Evolutionary conservation across 1,284 basidiomycete genomes (phyloP), one percentile per base, ranked within the genome.

Genomic region (Ganoderma resinaceum): DNA sequence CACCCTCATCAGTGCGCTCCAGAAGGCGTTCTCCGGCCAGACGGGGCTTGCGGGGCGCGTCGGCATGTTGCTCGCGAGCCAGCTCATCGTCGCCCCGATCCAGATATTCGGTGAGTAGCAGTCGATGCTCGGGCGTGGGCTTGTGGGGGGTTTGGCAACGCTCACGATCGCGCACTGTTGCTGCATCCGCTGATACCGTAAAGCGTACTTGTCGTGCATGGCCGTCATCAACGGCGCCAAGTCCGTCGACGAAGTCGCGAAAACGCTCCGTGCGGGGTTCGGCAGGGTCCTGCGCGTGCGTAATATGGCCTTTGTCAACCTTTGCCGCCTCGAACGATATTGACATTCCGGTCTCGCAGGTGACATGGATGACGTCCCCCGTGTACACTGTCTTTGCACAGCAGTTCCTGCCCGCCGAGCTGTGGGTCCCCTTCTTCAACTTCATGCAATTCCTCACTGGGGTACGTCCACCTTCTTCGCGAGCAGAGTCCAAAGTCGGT

Each of bases 161-260:
- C 64, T 63, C 61, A 73, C 37, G 49, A 37, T 38, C 37, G 37
- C 14, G 5, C 37, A 38, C 11, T 38, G 37, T 2, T 38, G 37
- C 37, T 38, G 37, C 37, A 4, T 38, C 37, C 11, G 37, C 37
- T 16, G 59, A 12, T 9, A 31, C 20, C 55, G n/a, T 16, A 29
- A 68, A 84, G 84, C 85, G 33, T 88, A 91, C 79, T 84, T 96
- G 61, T 83, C 90, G 0, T 94, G 89, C 59, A 93, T 95, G 89
- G 93, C 95, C 6, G 81, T 96, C 62, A 95, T 97, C 73, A 93
- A 92, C 73, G 95, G 95, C 53, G 93, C 93, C 16, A 88, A 86
- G 73, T 88, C 90, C 2, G 73, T 86, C 9, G 86, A 89, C 46
- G 90, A 92, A 43, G 84, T 96, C 65, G 75, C 87, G 62, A 88